These are phyloP conservation scores for Boletellus deceptivus DNA, from an alignment of 1,284 basidiomycete genomes.

Conservation along the genomic window DNA sequence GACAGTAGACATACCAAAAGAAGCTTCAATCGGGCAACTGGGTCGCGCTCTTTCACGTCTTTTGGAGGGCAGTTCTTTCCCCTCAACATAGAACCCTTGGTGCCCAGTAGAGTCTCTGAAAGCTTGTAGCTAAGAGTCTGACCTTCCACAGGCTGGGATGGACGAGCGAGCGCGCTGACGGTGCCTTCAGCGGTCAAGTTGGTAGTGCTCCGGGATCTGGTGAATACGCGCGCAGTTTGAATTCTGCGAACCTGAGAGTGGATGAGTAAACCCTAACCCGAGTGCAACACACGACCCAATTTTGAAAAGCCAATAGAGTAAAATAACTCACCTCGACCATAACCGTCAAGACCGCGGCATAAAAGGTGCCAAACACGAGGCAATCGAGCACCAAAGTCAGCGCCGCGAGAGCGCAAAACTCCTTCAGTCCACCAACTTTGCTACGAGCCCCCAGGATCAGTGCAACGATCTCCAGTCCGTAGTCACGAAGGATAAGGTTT, in stretches of 20 bases:
- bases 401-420: slow-evolving; percentile 94
- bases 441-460: slow-evolving; percentile 85
- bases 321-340: slow-evolving; percentile 83
- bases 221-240: slow-evolving; percentile 43
- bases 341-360: slow-evolving; percentile 83
- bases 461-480: slow-evolving; percentile 89
- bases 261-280: slow-evolving; percentile 23
- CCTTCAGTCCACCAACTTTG: slow-evolving; percentile 86
- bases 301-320: slow-evolving; percentile 6
- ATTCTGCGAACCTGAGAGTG: slow-evolving; percentile 47
- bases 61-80: slow-evolving; percentile 27
- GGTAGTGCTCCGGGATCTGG: slow-evolving; percentile 36
- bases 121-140: slow-evolving; percentile 42
- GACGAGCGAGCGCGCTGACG: slow-evolving; percentile 29
- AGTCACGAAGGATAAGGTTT: slow-evolving; percentile 86
- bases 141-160: slow-evolving; percentile 19
- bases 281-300: not conserved
- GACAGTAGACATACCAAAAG: slow-evolving; percentile 58
- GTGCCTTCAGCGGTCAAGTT: slow-evolving; percentile 33
- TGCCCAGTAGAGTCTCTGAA: slow-evolving; percentile 55
- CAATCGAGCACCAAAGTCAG: slow-evolving; percentile 86
- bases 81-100: slow-evolving; percentile 61
- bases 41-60: slow-evolving; percentile 49
- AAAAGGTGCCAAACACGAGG: slow-evolving; percentile 87
- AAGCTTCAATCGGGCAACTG: slow-evolving; percentile 87